phyloP scores from a whole-genome alignment of 2,329 filamentous ascomycete species.

The Microcera coccophila region DNA sequence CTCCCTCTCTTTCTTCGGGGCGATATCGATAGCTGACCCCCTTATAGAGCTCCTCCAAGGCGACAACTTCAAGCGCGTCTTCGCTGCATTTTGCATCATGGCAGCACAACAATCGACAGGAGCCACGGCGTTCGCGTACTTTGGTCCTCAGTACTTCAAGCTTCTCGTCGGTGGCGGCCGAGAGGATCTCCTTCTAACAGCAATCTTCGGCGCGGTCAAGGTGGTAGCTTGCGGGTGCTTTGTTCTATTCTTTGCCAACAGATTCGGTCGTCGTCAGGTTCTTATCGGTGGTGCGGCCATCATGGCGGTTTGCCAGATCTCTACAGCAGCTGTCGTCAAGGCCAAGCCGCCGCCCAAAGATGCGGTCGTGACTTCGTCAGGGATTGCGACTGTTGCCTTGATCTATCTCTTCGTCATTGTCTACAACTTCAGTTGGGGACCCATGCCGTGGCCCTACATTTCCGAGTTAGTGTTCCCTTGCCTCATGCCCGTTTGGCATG shows the following conservation, averaged over 20 bases:
- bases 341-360: conserved; percentile 28
- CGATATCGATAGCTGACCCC: no score
- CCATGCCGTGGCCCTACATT: conserved; percentile 63
- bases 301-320: conserved; percentile 45
- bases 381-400: conserved; percentile 48
- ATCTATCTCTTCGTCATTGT: conserved; percentile 62
- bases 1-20: no score
- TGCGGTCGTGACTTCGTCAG: conserved; percentile 34
- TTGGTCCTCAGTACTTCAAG: conserved; percentile 10
- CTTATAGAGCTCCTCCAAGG: conserved; percentile 4
- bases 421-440: conserved; percentile 62
- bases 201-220: conserved; percentile 13
- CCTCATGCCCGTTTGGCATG: neutral
- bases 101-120: conserved; percentile 10
- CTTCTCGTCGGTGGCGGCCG: conserved; percentile 10
- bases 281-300: conserved; percentile 40
- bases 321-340: conserved; percentile 43
- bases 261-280: conserved; percentile 16
- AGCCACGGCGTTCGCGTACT: conserved; percentile 12
- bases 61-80: conserved; percentile 9
- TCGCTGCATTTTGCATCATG: conserved; percentile 10
- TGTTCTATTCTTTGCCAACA: conserved; percentile 10
- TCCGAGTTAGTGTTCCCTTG: conserved; percentile 32
- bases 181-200: conserved; percentile 7
- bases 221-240: conserved; percentile 9